Conservation (phyloP, 305 asterid species). For the Fraxinus albicans region DNA sequence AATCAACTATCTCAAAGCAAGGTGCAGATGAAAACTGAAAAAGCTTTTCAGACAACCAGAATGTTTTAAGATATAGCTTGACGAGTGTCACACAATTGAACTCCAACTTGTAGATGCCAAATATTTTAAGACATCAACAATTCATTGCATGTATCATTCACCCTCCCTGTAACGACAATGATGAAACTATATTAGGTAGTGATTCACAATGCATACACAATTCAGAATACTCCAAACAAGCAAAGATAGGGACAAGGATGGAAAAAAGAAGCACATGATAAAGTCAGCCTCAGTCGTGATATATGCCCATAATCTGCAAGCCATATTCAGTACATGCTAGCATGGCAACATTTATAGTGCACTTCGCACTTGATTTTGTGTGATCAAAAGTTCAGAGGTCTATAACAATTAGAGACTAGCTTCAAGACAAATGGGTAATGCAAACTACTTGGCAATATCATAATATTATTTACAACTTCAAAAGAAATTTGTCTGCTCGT, state of each 20-base stretch:
- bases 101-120: constrained; percentile 18
- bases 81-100: constrained; percentile 11
- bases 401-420: constrained; percentile 1
- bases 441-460: neutral
- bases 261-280: neutral
- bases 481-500: neutral
- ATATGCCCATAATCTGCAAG: neutral
- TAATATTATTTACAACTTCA: neutral
- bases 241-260: constrained; percentile 2
- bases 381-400: neutral
- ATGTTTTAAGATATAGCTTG: constrained; percentile 10
- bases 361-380: neutral
- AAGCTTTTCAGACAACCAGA: neutral
- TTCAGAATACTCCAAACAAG: constrained; percentile 4
- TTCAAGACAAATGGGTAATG: neutral
- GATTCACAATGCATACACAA: constrained; percentile 3
- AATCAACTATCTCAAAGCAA: constrained; percentile 2
- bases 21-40: constrained; percentile 11
- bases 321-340: neutral
- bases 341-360: neutral
- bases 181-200: constrained; percentile 7
- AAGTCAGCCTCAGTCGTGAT: neutral
- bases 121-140: neutral
- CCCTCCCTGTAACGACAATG: constrained; percentile 16
- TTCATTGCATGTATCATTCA: neutral